phyloP scores from a whole-genome alignment of 345 rosid species.

The Isatis tinctoria region DNA sequence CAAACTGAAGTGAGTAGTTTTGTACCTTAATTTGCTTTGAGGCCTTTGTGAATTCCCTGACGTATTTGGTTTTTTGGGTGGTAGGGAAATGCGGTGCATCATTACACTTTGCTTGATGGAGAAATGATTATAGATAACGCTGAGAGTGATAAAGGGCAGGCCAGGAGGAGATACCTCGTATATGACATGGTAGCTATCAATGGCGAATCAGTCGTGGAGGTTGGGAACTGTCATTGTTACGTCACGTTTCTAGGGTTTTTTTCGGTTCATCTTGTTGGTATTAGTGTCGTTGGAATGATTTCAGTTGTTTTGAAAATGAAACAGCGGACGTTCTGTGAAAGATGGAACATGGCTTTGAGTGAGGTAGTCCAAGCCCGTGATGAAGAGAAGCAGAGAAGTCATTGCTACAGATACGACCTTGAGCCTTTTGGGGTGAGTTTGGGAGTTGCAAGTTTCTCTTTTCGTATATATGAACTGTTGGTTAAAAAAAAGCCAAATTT shows the following conservation, averaged over 20 bases:
- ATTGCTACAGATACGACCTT: conserved; percentile 76
- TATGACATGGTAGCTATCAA: conserved; percentile 93
- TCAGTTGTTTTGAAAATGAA: conserved; percentile 21
- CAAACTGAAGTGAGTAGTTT: conserved; percentile 51
- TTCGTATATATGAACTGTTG: not conserved
- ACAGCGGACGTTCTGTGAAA: conserved; percentile 90
- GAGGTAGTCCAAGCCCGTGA: conserved; percentile 78
- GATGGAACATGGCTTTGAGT: conserved; percentile 71
- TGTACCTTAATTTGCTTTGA: not conserved
- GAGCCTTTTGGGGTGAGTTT: conserved; percentile 89
- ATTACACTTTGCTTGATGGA: conserved; percentile 90
- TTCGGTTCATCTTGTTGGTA: not conserved
- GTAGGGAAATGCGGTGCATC: conserved; percentile 73
- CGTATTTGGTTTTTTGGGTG: conserved; percentile 13
- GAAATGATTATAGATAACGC: conserved; percentile 91
- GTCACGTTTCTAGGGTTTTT: not conserved
- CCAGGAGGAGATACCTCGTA: conserved; percentile 84
- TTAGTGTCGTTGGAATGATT: not conserved
- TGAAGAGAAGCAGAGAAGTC: conserved; percentile 51
- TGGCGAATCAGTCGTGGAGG: conserved; percentile 69
- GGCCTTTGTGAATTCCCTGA: not conserved
- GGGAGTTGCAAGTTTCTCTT: not conserved
- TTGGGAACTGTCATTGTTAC: conserved; percentile 19
- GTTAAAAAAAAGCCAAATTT: not conserved
- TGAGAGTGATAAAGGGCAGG: conserved; percentile 68